These are phyloP conservation scores for Sodiomyces alkalinus DNA, from an alignment of 2,329 filamentous ascomycete genomes.

Conservation along the genomic window DNA sequence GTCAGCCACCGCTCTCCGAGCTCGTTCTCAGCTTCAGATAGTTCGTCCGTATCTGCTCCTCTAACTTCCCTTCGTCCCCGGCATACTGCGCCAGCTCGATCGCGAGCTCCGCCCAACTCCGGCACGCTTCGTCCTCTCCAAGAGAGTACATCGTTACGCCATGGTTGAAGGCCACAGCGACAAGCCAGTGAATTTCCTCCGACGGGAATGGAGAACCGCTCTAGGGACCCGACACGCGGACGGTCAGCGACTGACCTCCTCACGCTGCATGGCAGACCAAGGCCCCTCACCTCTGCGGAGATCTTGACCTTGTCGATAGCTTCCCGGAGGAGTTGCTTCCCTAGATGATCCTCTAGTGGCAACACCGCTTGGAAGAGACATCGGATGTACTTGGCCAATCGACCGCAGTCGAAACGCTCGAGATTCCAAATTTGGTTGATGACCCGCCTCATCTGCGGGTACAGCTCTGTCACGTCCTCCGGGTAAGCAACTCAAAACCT, in stretches of 20 bases:
- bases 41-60: conserved; percentile 21
- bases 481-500: not conserved
- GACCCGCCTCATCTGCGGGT: conserved; percentile 44
- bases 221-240: too few species aligned
- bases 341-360: conserved; percentile 35
- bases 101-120: conserved; percentile 47
- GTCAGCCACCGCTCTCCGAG: too few species aligned
- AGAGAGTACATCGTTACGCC: conserved; percentile 55
- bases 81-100: conserved; percentile 44
- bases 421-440: conserved; percentile 52
- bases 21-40: not conserved
- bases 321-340: conserved; percentile 49
- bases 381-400: conserved; percentile 62
- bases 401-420: conserved; percentile 37
- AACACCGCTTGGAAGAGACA: conserved; percentile 60
- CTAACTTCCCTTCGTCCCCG: conserved; percentile 34
- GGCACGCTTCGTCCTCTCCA: conserved; percentile 42
- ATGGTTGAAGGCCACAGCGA: conserved; percentile 52
- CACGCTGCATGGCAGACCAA: not conserved
- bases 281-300: conserved; percentile 27
- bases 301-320: conserved; percentile 36
- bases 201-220: conserved; percentile 35
- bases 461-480: conserved; percentile 33
- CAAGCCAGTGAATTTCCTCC: conserved; percentile 64
- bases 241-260: too few species aligned